Evolutionary conservation across 1,284 basidiomycete genomes (phyloP).

Genomic region (Ganoderma sinense): DNA sequence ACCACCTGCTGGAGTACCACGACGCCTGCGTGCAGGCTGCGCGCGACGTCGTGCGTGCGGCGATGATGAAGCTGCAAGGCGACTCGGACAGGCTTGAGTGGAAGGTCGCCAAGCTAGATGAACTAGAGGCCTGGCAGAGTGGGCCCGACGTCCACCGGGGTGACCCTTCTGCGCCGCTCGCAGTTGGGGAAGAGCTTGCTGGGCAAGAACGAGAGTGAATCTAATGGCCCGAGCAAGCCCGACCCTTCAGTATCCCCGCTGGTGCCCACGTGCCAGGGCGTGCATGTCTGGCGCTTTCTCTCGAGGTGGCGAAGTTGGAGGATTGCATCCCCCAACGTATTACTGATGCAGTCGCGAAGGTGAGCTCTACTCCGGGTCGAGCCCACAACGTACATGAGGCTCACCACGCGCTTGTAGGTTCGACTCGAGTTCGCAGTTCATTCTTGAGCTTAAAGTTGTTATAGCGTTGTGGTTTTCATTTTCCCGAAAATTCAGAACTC

Average conservation of each 20-base stretch:
- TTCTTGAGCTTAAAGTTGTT: too few relatives aligned
- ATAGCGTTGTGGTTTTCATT: too few relatives aligned
- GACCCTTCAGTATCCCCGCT: neutral
- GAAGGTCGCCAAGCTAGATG: neutral
- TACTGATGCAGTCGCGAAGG: neutral
- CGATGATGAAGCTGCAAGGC: neutral
- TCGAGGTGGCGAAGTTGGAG: neutral
- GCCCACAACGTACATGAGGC: neutral
- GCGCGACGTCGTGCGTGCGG: neutral
- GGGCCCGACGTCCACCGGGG: neutral
- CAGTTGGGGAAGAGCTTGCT: neutral
- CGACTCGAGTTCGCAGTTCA: neutral
- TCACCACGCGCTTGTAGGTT: neutral
- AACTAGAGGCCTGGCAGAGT: too few relatives aligned
- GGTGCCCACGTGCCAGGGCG: neutral
- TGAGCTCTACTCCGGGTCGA: neutral
- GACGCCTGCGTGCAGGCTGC: neutral
- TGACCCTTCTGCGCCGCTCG: neutral
- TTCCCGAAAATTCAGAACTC: too few relatives aligned
- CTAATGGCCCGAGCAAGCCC: neutral
- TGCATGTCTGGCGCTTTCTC: too few relatives aligned
- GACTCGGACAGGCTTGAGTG: neutral
- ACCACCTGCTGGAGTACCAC: slow-evolving; percentile 7
- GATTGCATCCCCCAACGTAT: neutral
- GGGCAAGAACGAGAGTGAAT: neutral